These are phyloP conservation scores for Lindgomyces ingoldianus DNA, from an alignment of 495 filamentous ascomycete genomes.

Conservation along the genomic window DNA sequence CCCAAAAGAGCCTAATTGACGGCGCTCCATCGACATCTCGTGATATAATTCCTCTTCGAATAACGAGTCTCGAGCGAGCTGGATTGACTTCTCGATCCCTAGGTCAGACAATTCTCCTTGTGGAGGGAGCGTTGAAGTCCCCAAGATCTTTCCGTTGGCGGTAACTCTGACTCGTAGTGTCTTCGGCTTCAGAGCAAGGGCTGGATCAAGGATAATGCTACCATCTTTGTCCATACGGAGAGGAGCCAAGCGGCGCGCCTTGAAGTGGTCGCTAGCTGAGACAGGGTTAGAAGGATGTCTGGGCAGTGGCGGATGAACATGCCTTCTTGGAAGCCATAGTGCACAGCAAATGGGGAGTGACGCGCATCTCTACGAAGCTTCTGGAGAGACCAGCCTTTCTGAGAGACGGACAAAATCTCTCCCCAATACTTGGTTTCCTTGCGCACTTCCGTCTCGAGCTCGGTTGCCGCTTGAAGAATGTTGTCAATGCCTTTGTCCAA, in stretches of 20 bases:
- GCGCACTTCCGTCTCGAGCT: constrained; percentile 72
- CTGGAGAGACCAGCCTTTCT: constrained; percentile 81
- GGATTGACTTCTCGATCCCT: constrained; percentile 65
- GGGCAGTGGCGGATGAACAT: neutral
- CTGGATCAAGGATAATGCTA: constrained; percentile 69
- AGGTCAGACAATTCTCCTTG: constrained; percentile 39
- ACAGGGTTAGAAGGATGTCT: constrained; percentile 1
- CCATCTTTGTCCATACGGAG: constrained; percentile 75
- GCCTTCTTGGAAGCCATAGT: constrained; percentile 85
- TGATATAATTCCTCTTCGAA: constrained; percentile 95
- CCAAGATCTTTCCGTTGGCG: constrained; percentile 51
- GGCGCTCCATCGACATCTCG: constrained; percentile 80
- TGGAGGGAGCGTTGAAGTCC: constrained; percentile 53
- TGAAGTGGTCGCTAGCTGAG: constrained; percentile 70
- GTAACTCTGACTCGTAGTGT: constrained; percentile 64
- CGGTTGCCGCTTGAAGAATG: constrained; percentile 68
- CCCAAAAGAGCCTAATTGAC: constrained; percentile 63
- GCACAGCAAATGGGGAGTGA: constrained; percentile 72
- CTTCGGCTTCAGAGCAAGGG: constrained; percentile 59
- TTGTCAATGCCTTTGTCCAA: constrained; percentile 73
- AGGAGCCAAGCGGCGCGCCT: constrained; percentile 73
- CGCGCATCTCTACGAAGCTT: constrained; percentile 65
- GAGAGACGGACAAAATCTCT: constrained; percentile 74
- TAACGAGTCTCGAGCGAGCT: constrained; percentile 80
- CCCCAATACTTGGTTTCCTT: constrained; percentile 87